These are phyloP conservation scores for Nicotiana noctiflora DNA, from an alignment of 257 asterid species.

Conservation along the genomic window DNA sequence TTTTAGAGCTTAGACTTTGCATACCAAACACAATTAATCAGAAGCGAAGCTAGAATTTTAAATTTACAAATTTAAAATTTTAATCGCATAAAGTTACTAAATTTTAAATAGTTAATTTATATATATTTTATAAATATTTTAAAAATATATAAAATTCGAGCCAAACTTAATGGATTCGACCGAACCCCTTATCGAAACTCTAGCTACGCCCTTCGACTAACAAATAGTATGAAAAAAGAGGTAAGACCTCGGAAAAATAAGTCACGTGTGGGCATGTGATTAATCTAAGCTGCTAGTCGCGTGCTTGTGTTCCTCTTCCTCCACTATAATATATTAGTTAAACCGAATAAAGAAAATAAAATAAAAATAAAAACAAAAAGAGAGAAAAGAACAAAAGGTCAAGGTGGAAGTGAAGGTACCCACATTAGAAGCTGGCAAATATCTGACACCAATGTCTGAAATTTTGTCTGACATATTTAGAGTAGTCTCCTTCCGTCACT, in stretches of 20 bases:
- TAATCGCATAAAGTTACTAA: too few relatives aligned
- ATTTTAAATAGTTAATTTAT: too few relatives aligned
- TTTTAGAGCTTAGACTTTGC: too few relatives aligned
- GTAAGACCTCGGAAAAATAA: constrained; percentile 6
- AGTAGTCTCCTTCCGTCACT: neutral
- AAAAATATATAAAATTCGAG: too few relatives aligned
- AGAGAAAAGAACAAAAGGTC: neutral
- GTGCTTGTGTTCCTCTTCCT: constrained; percentile 23
- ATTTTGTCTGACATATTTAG: neutral
- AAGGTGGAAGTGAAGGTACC: neutral
- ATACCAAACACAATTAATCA: too few relatives aligned
- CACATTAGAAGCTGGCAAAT: constrained; percentile 14
- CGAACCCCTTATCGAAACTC: too few relatives aligned
- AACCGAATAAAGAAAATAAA: neutral
- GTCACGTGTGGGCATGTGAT: constrained; percentile 34
- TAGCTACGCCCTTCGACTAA: too few relatives aligned
- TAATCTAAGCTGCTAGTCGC: constrained; percentile 10
- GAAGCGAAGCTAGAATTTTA: too few relatives aligned
- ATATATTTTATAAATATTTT: too few relatives aligned
- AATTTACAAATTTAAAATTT: too few relatives aligned
- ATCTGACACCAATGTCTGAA: neutral
- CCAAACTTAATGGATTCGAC: fast-evolving
- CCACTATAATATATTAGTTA: neutral
- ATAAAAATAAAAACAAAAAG: neutral
- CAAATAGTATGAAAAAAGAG: neutral